Conservation (phyloP, 345 rosid genomes). For the Brassica juncea region DNA sequence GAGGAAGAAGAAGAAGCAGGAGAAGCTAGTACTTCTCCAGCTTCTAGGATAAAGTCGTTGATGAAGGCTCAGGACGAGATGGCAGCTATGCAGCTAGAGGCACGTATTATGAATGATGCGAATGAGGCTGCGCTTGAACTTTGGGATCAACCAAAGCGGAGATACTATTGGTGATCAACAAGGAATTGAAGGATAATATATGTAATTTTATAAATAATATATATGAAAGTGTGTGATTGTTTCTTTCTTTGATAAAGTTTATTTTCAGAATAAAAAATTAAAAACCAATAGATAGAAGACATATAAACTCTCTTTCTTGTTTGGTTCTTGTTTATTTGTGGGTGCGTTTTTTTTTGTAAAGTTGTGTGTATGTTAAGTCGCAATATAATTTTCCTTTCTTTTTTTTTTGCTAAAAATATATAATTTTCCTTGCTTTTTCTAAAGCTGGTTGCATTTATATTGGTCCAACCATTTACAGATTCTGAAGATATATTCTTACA, state of each 20-base stretch:
- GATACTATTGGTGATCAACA: not conserved
- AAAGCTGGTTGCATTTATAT: not conserved
- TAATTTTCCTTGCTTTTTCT: no score
- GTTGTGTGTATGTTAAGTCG: not conserved
- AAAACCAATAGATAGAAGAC: not conserved
- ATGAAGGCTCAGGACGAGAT: not conserved
- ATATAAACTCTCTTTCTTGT: not conserved
- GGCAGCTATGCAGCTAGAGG: conserved; percentile 3
- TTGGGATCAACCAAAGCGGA: not conserved
- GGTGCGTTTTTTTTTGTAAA: not conserved
- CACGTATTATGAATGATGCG: not conserved
- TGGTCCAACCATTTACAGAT: not conserved
- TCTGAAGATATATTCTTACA: not conserved
- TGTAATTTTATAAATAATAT: not conserved
- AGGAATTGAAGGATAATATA: not conserved
- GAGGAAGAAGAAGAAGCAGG: not conserved
- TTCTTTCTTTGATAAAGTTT: not conserved
- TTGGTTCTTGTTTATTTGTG: not conserved
- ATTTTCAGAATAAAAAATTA: not conserved
- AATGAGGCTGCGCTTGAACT: not conserved
- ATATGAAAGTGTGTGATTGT: not conserved
- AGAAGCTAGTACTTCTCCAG: not conserved
- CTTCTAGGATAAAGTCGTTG: not conserved
- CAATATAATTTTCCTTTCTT: not conserved
- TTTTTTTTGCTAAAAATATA: not conserved